Conservation (phyloP, 2,329 filamentous ascomycete genomes). For the Colletotrichum kahawae region DNA sequence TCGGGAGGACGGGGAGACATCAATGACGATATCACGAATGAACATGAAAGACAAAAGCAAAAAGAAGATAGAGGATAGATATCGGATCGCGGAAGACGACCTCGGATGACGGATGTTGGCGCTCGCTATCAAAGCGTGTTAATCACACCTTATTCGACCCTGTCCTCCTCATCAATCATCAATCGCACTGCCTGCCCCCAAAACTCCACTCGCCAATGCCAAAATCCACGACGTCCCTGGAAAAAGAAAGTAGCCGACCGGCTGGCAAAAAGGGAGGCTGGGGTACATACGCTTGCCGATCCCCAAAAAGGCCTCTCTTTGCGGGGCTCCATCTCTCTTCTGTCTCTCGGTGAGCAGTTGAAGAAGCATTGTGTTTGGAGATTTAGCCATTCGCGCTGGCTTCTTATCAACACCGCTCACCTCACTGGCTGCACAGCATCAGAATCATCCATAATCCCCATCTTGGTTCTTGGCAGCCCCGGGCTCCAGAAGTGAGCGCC, state of each 20-base stretch:
- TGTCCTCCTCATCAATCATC: not conserved
- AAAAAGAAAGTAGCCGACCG: not conserved
- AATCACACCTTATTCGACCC: not conserved
- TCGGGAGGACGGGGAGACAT: not conserved
- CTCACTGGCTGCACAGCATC: not conserved
- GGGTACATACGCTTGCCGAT: not conserved
- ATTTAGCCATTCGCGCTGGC: not conserved
- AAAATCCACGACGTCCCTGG: not conserved
- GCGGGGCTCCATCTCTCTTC: not conserved
- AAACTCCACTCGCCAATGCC: not conserved
- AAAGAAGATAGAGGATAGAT: not conserved
- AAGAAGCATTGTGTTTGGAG: not conserved
- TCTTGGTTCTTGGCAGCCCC: not conserved
- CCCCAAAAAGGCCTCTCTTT: not conserved
- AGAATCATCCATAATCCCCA: not conserved
- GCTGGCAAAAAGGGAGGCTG: not conserved
- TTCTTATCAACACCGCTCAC: not conserved
- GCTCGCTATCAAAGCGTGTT: not conserved
- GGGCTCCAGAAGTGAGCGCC: not conserved
- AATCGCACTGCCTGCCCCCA: not conserved
- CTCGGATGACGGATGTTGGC: not conserved
- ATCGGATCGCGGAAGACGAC: slow-evolving; percentile 7
- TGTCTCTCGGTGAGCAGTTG: not conserved
- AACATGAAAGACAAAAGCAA: not conserved
- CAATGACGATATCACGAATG: not conserved